Evolutionary conservation across 768 basidiomycete genomes (phyloP), one percentile per base, ranked within the genome.

Genomic region (Trametes cingulata): DNA sequence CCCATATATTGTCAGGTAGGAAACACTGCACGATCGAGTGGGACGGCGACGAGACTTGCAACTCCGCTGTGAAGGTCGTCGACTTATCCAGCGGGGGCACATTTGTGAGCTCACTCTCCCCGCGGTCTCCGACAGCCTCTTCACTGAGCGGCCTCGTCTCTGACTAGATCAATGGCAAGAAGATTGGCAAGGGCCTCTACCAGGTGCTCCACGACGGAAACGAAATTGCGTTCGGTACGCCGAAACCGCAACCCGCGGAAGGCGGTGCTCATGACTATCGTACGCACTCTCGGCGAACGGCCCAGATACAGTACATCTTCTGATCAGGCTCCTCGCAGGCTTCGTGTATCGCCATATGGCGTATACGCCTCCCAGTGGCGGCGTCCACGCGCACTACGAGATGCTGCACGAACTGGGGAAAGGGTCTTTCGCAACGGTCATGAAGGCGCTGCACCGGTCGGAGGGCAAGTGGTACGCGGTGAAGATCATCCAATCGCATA

Each of bases 391-490:
- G 1, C 74, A 77, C 53, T 92, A 92, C 70, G 89, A 91, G 61
- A 67, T 90, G 42, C 78, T 78, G 25, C 71, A 77, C 50, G 87
- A 90, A 71, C 83, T 98, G 3, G 96, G 96, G 48, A 88, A 87
- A 65, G 96, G 96, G 10, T 86, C 92, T 2, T 98, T 95, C 69
- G 96, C 94, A 3, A 88, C 88, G 8, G 96, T 98, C 20, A 82
- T 87, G 77, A 91, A 89, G 70, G 94, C 91, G 1, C 77, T 95
- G 46, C 81, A 85, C 65, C 82, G 85, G 8, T 71, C 73, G n/a
- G 88, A 87, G 12, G 93, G 93, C 6, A 74, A 82, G 56, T 85
- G 86, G 80, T 87, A 83, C 61, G 96, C 96, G 0, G 85, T 95
- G 73, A 98, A 98, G 78, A 87, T 93, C 77, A 91, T 95, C 60